Base-by-base conservation (phyloP, 2,329 filamentous ascomycete species). In the Blastomyces parvus region DNA sequence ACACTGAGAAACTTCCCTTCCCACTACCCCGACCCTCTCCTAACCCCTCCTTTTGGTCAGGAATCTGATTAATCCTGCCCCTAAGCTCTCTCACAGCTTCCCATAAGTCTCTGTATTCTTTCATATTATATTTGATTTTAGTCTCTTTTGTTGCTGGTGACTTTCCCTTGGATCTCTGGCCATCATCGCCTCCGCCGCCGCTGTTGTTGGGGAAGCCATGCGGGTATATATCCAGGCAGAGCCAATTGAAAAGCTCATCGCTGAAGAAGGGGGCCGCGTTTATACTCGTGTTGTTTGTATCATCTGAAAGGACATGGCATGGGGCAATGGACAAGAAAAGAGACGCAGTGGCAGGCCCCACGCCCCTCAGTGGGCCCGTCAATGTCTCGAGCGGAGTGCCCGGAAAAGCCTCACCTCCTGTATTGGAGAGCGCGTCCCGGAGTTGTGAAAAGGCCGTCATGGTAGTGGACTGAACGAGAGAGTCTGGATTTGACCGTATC, bases 311-410 rank as follows among this genome's bases (percentile, higher is more conserved):
- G 9, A 4, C 17, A 9, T 40, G 33, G 36, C 17, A 46, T 17
- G 66, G 59, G 44, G 66, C 72, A 9, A 76, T 69, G 7, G 74
- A 76, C 2, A 79, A 69, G 25, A 80, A 70, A 25, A 80, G 67
- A 1, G 77, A 78, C 2, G 76, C 76, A 1, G 77, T 79, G 7
- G 78, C 78, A 0, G 74, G 72, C 0, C 78, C 78, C 2, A 79
- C 74, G 5, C 77, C 78, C 8, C 74, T 74, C 6, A 80, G 70
- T 0, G 72, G 66, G 2, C 68, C 68, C n/a, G 71, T 73, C 1
- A 78, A 67, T 0, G 67, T 64, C 19, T 76, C 71, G 2, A 79
- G 64, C 22, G 70, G 71, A 0, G 65, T 25, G n/a, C 68, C 69
- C 2, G 74, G 74, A 52, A 76, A 75, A 7, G 66, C 60, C 2